Percentiles rank a stretch among this genome's conserved stretches.
These are phyloP conservation scores for Daldinia childiae DNA, from an alignment of 495 filamentous ascomycete genomes.

Conservation along the genomic window DNA sequence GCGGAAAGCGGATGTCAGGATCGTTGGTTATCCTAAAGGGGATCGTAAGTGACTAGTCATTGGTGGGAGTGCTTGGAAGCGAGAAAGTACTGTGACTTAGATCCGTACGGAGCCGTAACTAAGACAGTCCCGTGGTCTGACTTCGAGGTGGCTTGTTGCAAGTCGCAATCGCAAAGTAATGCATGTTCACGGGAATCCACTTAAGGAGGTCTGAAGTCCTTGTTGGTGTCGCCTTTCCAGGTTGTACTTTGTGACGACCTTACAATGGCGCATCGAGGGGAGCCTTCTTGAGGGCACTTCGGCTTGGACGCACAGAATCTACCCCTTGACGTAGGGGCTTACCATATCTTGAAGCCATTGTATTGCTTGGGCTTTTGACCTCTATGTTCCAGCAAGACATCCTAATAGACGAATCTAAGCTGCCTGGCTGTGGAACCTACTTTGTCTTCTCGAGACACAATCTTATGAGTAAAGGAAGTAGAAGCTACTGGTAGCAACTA, in stretches of 20 bases:
- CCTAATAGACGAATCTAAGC: constrained; percentile 19
- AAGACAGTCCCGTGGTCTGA: constrained; percentile 40
- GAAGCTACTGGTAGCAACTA: neutral
- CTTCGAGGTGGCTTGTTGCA: constrained; percentile 31
- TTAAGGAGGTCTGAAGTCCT: constrained; percentile 24
- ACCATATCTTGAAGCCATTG: constrained; percentile 29
- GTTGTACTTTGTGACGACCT: constrained; percentile 33
- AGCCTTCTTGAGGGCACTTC: constrained; percentile 8
- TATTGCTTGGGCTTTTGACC: constrained; percentile 19
- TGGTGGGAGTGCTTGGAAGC: constrained; percentile 41
- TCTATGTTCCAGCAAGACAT: constrained; percentile 6
- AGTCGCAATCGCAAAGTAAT: constrained; percentile 31
- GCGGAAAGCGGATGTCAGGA: constrained; percentile 37
- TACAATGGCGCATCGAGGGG: constrained; percentile 19
- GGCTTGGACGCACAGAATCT: constrained; percentile 16
- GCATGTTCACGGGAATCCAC: constrained; percentile 37
- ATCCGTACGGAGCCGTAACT: constrained; percentile 20
- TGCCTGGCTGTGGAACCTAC: constrained; percentile 27
- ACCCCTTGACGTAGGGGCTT: constrained; percentile 17
- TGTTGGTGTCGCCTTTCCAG: constrained; percentile 25
- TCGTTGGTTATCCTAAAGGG: constrained; percentile 42
- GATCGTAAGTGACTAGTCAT: constrained; percentile 32
- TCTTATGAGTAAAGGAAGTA: constrained; percentile 7
- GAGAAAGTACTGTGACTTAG: constrained; percentile 41
- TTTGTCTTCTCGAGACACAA: constrained; percentile 14